Evolutionary conservation across 164 flowering plant species (phyloP).

Genomic region (Tetrastigma voinierianum): DNA sequence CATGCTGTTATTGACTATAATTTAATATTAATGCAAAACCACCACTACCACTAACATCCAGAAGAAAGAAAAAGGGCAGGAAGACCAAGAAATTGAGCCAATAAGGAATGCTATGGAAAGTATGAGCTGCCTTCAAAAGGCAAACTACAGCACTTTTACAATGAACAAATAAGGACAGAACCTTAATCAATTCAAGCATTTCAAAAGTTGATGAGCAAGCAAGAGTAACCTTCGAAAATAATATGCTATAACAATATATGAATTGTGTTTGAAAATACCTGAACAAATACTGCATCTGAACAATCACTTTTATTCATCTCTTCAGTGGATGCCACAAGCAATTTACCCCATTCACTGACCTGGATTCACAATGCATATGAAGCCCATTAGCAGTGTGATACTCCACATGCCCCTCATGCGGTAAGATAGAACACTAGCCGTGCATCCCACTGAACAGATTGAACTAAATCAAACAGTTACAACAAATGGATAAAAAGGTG

Average conservation of each 20-base stretch:
- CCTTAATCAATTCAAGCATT: too few relatives aligned
- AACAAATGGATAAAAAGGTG: too few relatives aligned
- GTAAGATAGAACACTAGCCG: background rate
- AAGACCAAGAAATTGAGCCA: too few relatives aligned
- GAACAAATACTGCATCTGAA: conserved; percentile 62
- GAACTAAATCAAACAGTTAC: background rate
- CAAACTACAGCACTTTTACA: too few relatives aligned
- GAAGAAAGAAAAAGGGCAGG: too few relatives aligned
- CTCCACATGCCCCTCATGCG: background rate
- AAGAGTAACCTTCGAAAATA: background rate
- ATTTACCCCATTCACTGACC: conserved; percentile 69
- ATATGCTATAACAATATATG: background rate
- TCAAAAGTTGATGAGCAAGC: background rate
- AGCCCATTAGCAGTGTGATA: background rate
- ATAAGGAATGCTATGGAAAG: too few relatives aligned
- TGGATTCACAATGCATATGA: conserved; percentile 19
- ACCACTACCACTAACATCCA: too few relatives aligned
- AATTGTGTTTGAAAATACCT: conserved; percentile 33
- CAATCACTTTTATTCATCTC: conserved; percentile 27
- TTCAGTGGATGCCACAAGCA: conserved; percentile 31
- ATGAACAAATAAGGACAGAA: too few relatives aligned
- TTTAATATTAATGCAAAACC: too few relatives aligned
- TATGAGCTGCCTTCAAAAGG: too few relatives aligned
- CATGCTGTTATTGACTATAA: too few relatives aligned
- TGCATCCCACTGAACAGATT: background rate